These are phyloP conservation scores for Aspergillus sergii DNA, from an alignment of 2,329 filamentous ascomycete genomes.

Conservation along the genomic window DNA sequence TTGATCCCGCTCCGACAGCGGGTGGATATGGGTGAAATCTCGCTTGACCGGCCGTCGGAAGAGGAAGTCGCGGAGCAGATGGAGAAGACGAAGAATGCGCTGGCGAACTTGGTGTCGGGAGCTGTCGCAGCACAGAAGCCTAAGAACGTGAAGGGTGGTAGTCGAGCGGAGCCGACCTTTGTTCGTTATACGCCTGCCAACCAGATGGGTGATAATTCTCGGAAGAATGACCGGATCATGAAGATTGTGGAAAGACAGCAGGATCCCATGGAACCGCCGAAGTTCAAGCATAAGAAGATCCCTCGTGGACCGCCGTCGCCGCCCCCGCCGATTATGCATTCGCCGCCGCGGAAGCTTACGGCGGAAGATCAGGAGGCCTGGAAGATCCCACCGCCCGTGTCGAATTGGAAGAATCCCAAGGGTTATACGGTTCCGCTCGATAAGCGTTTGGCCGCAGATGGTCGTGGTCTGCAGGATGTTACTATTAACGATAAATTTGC, in stretches of 20 bases:
- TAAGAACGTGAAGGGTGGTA: constrained; percentile 86
- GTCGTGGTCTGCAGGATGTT: constrained; percentile 86
- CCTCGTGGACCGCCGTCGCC: constrained; percentile 89
- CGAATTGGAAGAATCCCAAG: constrained; percentile 99
- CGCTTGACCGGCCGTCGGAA: constrained; percentile 78
- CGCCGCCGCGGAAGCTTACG: constrained; percentile 89
- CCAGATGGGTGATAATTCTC: constrained; percentile 86
- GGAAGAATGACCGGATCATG: constrained; percentile 94
- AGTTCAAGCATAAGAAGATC: constrained; percentile 99
- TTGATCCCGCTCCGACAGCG: constrained; percentile 91
- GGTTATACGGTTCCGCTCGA: constrained; percentile 95
- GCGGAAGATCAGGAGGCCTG: constrained; percentile 97
- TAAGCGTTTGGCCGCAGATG: constrained; percentile 92
- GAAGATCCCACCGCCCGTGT: constrained; percentile 87
- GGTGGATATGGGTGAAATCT: constrained; percentile 89
- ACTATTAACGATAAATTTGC: constrained; percentile 99
- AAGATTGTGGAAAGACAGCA: constrained; percentile 95
- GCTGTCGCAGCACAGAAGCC: constrained; percentile 92
- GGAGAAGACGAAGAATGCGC: constrained; percentile 83
- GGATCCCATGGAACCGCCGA: constrained; percentile 95
- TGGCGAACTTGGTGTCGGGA: constrained; percentile 79
- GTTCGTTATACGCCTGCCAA: constrained; percentile 94
- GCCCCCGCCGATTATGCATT: constrained; percentile 92
- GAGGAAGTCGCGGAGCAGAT: constrained; percentile 83
- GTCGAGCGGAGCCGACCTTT: constrained; percentile 82